Base-by-base conservation (phyloP, 768 basidiomycete species). In the Lactarius deliciosus region DNA sequence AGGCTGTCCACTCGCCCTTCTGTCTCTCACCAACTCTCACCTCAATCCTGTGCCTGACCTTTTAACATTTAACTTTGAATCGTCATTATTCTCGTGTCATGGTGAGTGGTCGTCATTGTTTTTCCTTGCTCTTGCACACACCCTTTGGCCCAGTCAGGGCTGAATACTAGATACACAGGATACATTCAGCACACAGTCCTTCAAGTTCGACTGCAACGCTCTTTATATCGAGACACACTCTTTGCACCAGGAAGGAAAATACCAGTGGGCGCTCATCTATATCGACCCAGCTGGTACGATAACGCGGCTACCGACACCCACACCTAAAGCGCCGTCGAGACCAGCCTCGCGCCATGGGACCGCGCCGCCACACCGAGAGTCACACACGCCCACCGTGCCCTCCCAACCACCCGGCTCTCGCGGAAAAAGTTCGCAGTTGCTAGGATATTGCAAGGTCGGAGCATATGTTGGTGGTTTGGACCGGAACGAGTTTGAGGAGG, bases 221-320 rank as follows among this genome's bases (percentile, higher is more conserved):
- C 66, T 69, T 43, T 69, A 69, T 32, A 64, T 69, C 38, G 69
- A 69, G 66, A 69, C 69, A 34, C 69, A 68, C 43, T 68, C 69
- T 40, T 57, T 69, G 62, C 66, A 68, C 22, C 66, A 69, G 32
- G 69, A 69, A 57, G 69, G 69, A 54, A 57, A 61, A 7, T 69
- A 69, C 32, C 66, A 64, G 38, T 69, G 69, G 69, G 69, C 66
- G 38, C 59, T 69, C 43, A 8, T 69, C n/a, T 64, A 43, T 41
- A 60, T 68, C 53, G 66, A 68, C 40, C 25, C 57, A 8, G n/a
- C 62, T 30, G 69, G 69, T 16, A 56, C 61, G 25, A 40, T 57
- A 20, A 60, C 59, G 32, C 59, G 69, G 9, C 60, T 68, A n/a
- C 69, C 68, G 28, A 57, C 53, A 16, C 58, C 68, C 3, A 38